These are phyloP conservation scores for Dorcoceras hygrometricum DNA, from an alignment of 257 asterid genomes.

Conservation along the genomic window DNA sequence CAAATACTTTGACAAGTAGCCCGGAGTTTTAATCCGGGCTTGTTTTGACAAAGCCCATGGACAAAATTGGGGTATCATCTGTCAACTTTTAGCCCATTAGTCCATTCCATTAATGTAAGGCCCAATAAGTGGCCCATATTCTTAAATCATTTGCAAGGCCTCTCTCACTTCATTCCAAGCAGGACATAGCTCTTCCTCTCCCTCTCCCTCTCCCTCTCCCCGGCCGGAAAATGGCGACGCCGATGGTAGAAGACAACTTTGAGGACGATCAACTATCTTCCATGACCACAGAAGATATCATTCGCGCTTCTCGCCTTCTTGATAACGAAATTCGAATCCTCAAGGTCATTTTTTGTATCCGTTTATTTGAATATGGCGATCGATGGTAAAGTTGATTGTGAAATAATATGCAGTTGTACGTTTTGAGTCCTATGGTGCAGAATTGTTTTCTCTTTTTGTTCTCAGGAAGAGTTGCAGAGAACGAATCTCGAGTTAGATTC, in stretches of 20 bases:
- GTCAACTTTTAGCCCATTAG: background rate
- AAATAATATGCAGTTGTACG: background rate
- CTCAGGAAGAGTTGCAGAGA: conserved; percentile 71
- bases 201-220: background rate
- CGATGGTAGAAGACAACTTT: conserved; percentile 66
- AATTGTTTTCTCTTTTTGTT: conserved; percentile 7
- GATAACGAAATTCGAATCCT: conserved; percentile 64
- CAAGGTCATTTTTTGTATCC: conserved; percentile 33
- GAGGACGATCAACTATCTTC: conserved; percentile 70
- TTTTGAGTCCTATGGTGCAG: background rate
- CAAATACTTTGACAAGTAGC: too few relatives aligned
- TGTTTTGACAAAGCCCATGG: background rate
- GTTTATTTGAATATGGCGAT: background rate
- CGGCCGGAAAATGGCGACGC: conserved; percentile 41
- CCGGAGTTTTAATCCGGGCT: too few relatives aligned
- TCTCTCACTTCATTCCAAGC: background rate
- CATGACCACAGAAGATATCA: conserved; percentile 65
- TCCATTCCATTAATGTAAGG: too few relatives aligned
- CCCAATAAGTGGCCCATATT: background rate
- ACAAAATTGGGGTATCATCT: too few relatives aligned
- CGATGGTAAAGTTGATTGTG: background rate
- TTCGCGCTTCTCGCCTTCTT: conserved; percentile 71
- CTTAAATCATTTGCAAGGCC: too few relatives aligned
- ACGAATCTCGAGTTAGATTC: conserved; percentile 63
- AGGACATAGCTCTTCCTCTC: background rate